Evolutionary conservation across 192 early-diverging fungal genomes (phyloP).

Genomic region (Coemansia sp.): DNA sequence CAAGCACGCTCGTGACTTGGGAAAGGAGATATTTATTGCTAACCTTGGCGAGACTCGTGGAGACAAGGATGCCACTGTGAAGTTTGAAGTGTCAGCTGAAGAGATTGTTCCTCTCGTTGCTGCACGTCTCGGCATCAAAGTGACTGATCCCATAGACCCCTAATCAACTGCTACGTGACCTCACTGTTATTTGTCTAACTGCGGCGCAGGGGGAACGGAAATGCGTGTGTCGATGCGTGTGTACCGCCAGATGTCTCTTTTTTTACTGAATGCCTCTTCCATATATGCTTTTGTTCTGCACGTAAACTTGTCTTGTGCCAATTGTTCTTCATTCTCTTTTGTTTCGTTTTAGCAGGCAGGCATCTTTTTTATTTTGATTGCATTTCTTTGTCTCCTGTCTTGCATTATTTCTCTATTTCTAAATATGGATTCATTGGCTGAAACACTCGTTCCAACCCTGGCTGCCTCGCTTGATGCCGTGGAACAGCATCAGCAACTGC

Average conservation of each 20-base stretch:
- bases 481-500: conserved; percentile 26
- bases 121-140: conserved; percentile 6
- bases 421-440: conserved; percentile 15
- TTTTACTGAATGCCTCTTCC: neutral
- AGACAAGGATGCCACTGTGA: conserved; percentile 51
- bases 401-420: neutral
- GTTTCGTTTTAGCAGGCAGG: neutral
- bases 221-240: neutral
- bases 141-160: conserved; percentile 2
- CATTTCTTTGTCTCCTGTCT: neutral
- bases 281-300: neutral
- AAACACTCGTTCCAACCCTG: conserved; percentile 25
- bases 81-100: conserved; percentile 35
- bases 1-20: conserved; percentile 59
- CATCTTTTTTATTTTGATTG: neutral
- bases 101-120: conserved; percentile 29
- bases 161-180: neutral
- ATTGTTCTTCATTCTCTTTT: neutral
- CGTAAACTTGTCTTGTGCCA: neutral
- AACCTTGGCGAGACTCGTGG: conserved; percentile 79
- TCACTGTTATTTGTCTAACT: neutral
- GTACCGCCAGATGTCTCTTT: neutral
- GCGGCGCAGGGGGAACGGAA: neutral
- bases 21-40: conserved; percentile 65
- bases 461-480: conserved; percentile 24